A percentile compares a stretch with the other conserved stretches of the same genome.
Conservation (phyloP, 1,284 basidiomycete genomes). For the Sanguinoderma infundibulare region DNA sequence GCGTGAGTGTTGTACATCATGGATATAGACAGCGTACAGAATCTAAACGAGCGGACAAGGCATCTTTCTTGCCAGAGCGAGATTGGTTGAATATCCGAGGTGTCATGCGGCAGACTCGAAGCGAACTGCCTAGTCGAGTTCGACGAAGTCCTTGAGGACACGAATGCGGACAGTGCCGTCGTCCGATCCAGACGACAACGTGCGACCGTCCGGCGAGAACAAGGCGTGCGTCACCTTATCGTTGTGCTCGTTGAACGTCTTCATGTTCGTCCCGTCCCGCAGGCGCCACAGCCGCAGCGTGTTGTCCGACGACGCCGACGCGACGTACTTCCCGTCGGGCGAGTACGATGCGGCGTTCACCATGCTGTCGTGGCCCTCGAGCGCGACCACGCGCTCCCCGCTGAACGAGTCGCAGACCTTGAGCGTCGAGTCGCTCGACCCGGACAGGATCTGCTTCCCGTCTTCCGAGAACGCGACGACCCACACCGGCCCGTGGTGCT, state of each 20-base stretch:
- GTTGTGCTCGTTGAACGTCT: slow-evolving; percentile 18
- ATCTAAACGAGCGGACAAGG: not conserved
- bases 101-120: not conserved
- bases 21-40: not conserved
- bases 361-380: slow-evolving; percentile 17
- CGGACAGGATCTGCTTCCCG: slow-evolving; percentile 21
- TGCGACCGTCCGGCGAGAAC: slow-evolving; percentile 21
- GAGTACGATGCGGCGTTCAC: slow-evolving; percentile 30
- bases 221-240: slow-evolving; percentile 22
- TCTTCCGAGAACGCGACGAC: slow-evolving; percentile 20
- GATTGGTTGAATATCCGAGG: not conserved
- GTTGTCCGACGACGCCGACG: slow-evolving; percentile 28
- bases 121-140: not conserved
- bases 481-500: slow-evolving; percentile 22
- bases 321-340: slow-evolving; percentile 25
- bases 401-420: slow-evolving; percentile 22
- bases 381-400: slow-evolving; percentile 20
- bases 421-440: slow-evolving; percentile 16
- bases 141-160: not conserved
- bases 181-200: slow-evolving; percentile 21
- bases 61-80: not conserved
- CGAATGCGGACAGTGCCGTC: slow-evolving; percentile 22
- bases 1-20: not conserved
- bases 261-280: slow-evolving; percentile 9
- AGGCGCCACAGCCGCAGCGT: slow-evolving; percentile 32